Conservation (phyloP, 257 asterid genomes). For the Capsicum chinense region DNA sequence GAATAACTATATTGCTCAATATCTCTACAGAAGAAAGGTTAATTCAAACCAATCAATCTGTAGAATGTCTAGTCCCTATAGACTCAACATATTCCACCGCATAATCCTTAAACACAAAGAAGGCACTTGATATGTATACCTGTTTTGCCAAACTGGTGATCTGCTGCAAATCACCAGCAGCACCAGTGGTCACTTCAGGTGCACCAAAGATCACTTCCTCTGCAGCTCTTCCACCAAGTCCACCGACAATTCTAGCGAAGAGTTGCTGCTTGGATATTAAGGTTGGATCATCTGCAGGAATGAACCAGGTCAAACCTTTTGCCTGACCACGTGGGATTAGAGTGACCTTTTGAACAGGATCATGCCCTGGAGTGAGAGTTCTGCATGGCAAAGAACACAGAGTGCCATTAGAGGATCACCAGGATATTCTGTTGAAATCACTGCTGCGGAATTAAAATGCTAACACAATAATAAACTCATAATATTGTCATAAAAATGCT, state of each 20-base stretch:
- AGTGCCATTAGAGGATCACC: constrained; percentile 6
- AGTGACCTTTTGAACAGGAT: constrained; percentile 95
- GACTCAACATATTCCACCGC: background rate
- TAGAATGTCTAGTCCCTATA: background rate
- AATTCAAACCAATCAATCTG: background rate
- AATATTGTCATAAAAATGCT: background rate
- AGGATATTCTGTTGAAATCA: background rate
- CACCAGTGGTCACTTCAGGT: constrained; percentile 97
- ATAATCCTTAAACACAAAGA: background rate
- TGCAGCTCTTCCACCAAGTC: constrained; percentile 99
- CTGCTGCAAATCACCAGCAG: constrained; percentile 97
- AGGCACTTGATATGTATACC: constrained; percentile 42
- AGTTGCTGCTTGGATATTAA: constrained; percentile 95
- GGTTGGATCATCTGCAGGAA: constrained; percentile 97
- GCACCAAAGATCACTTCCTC: constrained; percentile 97
- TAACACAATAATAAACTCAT: background rate
- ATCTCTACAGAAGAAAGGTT: background rate
- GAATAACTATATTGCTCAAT: background rate
- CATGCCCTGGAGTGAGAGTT: constrained; percentile 96
- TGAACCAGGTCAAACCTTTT: constrained; percentile 97
- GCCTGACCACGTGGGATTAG: constrained; percentile 97
- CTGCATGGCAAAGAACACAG: constrained; percentile 50
- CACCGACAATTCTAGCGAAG: constrained; percentile 95
- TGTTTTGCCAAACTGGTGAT: constrained; percentile 93
- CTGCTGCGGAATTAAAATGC: background rate